Evolutionary conservation across 2,329 filamentous ascomycete genomes (phyloP).

Genomic region (Cordyceps tenuipes): DNA sequence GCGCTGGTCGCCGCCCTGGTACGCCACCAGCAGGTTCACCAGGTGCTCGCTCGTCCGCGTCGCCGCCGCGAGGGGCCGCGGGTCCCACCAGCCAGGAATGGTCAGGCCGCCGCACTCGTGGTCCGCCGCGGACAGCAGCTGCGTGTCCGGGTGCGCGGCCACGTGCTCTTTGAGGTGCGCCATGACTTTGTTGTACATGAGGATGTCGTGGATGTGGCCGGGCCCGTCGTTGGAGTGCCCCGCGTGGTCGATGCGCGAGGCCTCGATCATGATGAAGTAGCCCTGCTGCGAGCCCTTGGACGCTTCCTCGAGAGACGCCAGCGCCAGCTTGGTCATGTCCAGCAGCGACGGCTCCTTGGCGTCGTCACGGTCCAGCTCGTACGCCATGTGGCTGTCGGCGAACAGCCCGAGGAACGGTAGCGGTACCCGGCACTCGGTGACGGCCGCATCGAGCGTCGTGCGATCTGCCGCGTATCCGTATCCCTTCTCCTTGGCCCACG

Average conservation of each 20-base stretch:
- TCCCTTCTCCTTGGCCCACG: conserved; percentile 17
- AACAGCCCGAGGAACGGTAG: conserved; percentile 19
- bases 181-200: conserved; percentile 21
- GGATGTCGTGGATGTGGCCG: conserved; percentile 18
- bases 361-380: conserved; percentile 18
- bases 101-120: conserved; percentile 21
- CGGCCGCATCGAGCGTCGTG: conserved; percentile 12
- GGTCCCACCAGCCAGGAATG: conserved; percentile 16
- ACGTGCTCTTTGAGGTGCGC: conserved; percentile 17
- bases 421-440: conserved; percentile 12
- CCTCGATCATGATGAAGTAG: conserved; percentile 21
- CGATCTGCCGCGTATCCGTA: conserved; percentile 17
- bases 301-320: conserved; percentile 15
- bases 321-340: conserved; percentile 15
- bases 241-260: conserved; percentile 19
- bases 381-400: conserved; percentile 15
- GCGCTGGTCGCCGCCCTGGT: conserved; percentile 14
- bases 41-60: conserved; percentile 16
- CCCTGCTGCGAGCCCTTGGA: conserved; percentile 13
- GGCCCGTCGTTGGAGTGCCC: conserved; percentile 18
- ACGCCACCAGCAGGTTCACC: conserved; percentile 7
- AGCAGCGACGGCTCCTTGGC: conserved; percentile 17
- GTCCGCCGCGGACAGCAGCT: conserved; percentile 20
- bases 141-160: conserved; percentile 16
- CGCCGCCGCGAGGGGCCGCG: conserved; percentile 13